These are phyloP conservation scores for Ilyonectria robusta DNA, from an alignment of 2,329 filamentous ascomycete genomes.

Conservation along the genomic window DNA sequence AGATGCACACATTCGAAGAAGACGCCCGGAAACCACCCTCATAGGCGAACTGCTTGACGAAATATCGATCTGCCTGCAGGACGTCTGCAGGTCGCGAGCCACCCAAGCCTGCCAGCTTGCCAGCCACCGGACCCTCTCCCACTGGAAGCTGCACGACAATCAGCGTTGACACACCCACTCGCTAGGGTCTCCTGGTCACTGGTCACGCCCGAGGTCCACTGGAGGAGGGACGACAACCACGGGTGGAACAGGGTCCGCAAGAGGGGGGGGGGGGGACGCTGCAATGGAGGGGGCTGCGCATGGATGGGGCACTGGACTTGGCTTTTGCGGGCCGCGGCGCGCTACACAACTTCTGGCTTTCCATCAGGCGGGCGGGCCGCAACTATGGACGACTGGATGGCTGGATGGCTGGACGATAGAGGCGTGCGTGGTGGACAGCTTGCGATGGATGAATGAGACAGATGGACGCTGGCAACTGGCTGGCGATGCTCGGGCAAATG, in stretches of 20 bases:
- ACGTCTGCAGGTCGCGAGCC: slow-evolving; percentile 19
- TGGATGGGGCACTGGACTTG: slow-evolving; percentile 11
- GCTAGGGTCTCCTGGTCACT: background rate
- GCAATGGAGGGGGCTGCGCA: background rate
- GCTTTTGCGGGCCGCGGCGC: slow-evolving; percentile 11
- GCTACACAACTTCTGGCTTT: background rate
- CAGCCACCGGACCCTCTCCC: slow-evolving; percentile 15
- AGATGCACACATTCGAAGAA: slow-evolving; percentile 20
- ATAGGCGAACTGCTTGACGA: slow-evolving; percentile 8
- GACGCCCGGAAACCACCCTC: background rate
- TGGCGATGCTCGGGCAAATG: background rate
- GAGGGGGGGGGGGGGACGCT: slow-evolving; percentile 13
- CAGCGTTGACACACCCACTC: slow-evolving; percentile 7
- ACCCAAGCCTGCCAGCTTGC: background rate
- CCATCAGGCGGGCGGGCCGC: background rate
- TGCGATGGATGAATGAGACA: background rate
- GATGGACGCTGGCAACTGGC: background rate
- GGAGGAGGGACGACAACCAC: background rate
- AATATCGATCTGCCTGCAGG: slow-evolving; percentile 32
- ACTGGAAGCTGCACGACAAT: slow-evolving; percentile 25
- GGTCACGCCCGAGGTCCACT: slow-evolving; percentile 24
- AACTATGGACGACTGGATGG: background rate
- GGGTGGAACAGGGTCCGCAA: slow-evolving; percentile 11
- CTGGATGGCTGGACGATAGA: background rate
- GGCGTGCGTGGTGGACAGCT: background rate